Percentiles rank a stretch among this genome's conserved stretches.
phyloP scores from a whole-genome alignment of 1,284 basidiomycete genomes.

The Ustilago nuda region DNA sequence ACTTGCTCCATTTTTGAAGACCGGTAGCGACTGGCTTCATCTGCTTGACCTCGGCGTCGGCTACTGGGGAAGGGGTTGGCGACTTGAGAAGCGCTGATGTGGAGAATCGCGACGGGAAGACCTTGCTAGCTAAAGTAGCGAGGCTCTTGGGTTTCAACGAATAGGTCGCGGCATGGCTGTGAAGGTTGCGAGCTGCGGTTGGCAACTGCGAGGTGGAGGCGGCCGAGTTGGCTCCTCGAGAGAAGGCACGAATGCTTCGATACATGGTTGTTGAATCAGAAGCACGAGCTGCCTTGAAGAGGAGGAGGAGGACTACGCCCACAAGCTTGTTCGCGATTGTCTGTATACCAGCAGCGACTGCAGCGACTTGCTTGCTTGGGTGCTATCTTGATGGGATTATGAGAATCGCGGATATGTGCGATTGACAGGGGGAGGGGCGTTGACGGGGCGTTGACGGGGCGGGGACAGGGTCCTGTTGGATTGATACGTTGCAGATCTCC shows the following conservation, averaged over 20 bases:
- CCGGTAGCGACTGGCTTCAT: slow-evolving; percentile 59
- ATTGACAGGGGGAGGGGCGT: slow-evolving; percentile 8
- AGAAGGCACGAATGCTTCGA: slow-evolving; percentile 44
- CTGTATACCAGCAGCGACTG: background rate
- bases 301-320: background rate
- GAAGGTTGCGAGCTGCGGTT: slow-evolving; percentile 32
- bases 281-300: slow-evolving; percentile 1
- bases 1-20: slow-evolving; percentile 63
- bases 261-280: slow-evolving; percentile 36
- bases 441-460: no score
- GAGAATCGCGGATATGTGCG: slow-evolving; percentile 31
- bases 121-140: slow-evolving; percentile 32
- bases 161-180: slow-evolving; percentile 25
- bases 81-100: slow-evolving; percentile 41
- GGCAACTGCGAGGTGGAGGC: slow-evolving; percentile 37
- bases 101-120: slow-evolving; percentile 52
- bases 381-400: slow-evolving; percentile 3
- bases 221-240: slow-evolving; percentile 44
- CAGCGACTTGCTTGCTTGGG: slow-evolving; percentile 11
- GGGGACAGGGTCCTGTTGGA: slow-evolving; percentile 15
- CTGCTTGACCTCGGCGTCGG: slow-evolving; percentile 52
- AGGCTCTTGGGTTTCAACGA: slow-evolving; percentile 32
- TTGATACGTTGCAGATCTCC: slow-evolving; percentile 21
- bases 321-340: slow-evolving; percentile 7
- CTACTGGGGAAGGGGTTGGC: slow-evolving; percentile 43